These are phyloP conservation scores for Reutealis trisperma DNA, from an alignment of 345 rosid species.

Conservation along the genomic window DNA sequence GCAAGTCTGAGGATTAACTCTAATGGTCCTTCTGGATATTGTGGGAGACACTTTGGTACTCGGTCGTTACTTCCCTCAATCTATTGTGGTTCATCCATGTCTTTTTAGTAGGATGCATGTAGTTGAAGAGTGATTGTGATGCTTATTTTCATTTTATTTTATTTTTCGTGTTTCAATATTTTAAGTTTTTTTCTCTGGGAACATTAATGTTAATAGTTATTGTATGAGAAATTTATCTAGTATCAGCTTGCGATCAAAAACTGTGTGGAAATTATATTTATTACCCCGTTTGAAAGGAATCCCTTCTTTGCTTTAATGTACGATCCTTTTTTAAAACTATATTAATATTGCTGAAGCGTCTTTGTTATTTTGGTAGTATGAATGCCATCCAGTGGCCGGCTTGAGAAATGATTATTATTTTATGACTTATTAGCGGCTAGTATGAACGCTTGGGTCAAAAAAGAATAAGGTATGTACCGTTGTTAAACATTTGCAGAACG, in stretches of 20 bases:
- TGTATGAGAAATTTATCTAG: conserved; percentile 47
- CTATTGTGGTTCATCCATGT: conserved; percentile 33
- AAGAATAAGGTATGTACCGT: too few relatives aligned
- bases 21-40: conserved; percentile 14
- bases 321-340: not conserved
- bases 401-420: too few relatives aligned
- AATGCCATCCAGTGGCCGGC: not conserved
- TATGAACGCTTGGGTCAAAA: too few relatives aligned
- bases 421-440: too few relatives aligned
- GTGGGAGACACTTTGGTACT: conserved; percentile 24
- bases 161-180: conserved; percentile 20
- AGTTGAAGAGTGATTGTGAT: conserved; percentile 56
- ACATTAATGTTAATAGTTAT: conserved; percentile 51
- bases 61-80: conserved; percentile 23
- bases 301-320: too few relatives aligned
- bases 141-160: conserved; percentile 14
- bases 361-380: not conserved
- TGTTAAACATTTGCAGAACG: too few relatives aligned
- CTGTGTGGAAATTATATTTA: conserved; percentile 28
- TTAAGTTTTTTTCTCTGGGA: conserved; percentile 24
- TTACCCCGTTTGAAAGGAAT: conserved; percentile 23
- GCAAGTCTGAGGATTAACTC: conserved; percentile 8
- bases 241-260: conserved; percentile 37
- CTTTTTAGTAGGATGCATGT: conserved; percentile 40
- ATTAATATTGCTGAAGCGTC: not conserved